Evolutionary conservation across 768 basidiomycete species (phyloP).

Genomic region (Lentinula detonsa): DNA sequence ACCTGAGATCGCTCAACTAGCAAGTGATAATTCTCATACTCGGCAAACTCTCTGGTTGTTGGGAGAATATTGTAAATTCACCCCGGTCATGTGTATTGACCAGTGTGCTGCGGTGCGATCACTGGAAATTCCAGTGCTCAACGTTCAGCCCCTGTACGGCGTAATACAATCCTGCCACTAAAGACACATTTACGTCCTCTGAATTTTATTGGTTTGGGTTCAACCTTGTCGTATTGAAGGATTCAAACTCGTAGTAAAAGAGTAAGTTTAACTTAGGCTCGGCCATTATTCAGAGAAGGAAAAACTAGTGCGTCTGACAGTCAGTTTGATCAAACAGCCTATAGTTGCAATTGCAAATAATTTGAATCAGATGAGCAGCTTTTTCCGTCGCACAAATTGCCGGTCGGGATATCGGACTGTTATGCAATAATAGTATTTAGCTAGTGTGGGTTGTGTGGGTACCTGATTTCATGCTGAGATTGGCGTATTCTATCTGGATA

Average conservation of each 20-base stretch:
- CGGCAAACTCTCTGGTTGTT: too few species aligned
- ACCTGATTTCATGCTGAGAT: conserved; percentile 4
- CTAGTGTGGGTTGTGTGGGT: not conserved
- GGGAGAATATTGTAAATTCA: too few species aligned
- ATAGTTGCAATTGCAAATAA: not conserved
- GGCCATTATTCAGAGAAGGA: not conserved
- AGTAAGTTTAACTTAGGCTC: not conserved
- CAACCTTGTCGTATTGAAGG: not conserved
- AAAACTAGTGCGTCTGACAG: not conserved
- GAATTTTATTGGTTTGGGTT: not conserved
- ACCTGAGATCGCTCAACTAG: too few species aligned
- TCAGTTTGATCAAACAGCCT: not conserved
- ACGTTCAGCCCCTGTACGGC: not conserved
- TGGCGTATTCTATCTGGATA: conserved; percentile 4
- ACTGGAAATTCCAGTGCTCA: too few species aligned
- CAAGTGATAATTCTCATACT: too few species aligned
- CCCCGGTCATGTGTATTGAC: too few species aligned
- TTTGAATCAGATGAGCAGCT: not conserved
- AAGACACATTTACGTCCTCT: not conserved
- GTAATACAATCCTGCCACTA: not conserved
- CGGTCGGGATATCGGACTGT: not conserved
- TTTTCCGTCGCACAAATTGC: not conserved
- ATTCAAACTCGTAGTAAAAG: not conserved
- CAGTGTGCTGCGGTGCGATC: too few species aligned
- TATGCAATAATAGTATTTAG: not conserved